Conservation (phyloP, 805 yeast species). For the Yarrowia bubula region DNA sequence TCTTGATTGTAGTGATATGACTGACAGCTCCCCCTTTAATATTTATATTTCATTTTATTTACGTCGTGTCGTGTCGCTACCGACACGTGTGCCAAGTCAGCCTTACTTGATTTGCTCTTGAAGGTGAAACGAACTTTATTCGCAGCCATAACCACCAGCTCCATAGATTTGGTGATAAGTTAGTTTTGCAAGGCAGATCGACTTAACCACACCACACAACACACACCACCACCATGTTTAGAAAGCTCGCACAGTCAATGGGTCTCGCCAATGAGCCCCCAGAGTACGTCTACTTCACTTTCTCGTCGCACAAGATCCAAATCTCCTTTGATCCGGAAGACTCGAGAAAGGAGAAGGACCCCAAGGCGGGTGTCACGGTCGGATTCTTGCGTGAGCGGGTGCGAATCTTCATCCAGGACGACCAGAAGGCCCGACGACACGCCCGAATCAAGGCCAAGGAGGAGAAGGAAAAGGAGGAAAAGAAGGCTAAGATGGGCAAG, state of each 20-base stretch:
- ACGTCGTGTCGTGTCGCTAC: background rate
- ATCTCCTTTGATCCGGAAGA: conserved; percentile 69
- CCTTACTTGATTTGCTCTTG: background rate
- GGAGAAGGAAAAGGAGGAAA: background rate
- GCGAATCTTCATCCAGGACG: conserved; percentile 51
- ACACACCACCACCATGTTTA: background rate
- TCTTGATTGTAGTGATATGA: no score
- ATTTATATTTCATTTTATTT: no score
- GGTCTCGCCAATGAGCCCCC: conserved; percentile 22
- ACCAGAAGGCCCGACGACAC: background rate
- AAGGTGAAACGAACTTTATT: background rate
- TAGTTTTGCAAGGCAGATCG: background rate
- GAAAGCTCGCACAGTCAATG: conserved; percentile 15
- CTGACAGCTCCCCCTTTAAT: no score
- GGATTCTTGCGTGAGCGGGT: conserved; percentile 58
- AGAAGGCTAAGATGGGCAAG: conserved; percentile 3
- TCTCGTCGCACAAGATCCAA: conserved; percentile 14
- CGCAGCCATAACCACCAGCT: background rate
- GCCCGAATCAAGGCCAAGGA: conserved; percentile 29
- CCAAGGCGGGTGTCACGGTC: conserved; percentile 70
- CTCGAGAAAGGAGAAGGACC: conserved; percentile 53
- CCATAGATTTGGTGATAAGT: background rate
- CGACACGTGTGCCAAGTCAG: background rate
- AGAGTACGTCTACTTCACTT: conserved; percentile 24
- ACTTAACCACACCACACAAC: background rate